A percentile compares a stretch with the other conserved stretches of the same genome.
phyloP scores from a whole-genome alignment of 768 basidiomycete genomes.

The Mycena leptocephala region DNA sequence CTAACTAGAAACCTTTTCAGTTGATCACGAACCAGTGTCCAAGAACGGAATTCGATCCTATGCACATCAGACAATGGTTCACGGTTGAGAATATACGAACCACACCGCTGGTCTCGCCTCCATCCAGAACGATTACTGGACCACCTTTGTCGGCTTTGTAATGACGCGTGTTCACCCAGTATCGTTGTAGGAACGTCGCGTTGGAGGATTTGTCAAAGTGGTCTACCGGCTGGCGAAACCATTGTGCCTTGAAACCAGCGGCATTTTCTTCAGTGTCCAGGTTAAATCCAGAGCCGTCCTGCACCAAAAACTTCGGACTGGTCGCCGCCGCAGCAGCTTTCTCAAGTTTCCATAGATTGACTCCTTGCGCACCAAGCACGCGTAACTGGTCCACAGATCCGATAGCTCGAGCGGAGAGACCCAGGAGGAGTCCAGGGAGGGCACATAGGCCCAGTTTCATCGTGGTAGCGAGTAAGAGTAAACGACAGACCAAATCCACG shows the following conservation, averaged over 20 bases:
- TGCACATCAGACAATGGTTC: constrained; percentile 20
- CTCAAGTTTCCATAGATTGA: constrained; percentile 77
- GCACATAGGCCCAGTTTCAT: constrained; percentile 30
- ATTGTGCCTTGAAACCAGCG: constrained; percentile 70
- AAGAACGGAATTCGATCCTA: constrained; percentile 72
- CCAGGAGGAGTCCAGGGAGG: constrained; percentile 13
- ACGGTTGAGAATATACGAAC: constrained; percentile 64
- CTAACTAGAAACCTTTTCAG: not conserved
- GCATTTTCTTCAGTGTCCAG: constrained; percentile 32
- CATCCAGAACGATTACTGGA: constrained; percentile 93
- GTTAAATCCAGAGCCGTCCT: constrained; percentile 35
- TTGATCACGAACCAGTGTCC: constrained; percentile 63
- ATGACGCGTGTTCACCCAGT: constrained; percentile 91
- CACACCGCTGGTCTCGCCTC: constrained; percentile 93
- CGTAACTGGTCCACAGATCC: constrained; percentile 36
- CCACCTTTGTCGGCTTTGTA: constrained; percentile 81
- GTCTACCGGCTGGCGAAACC: constrained; percentile 90
- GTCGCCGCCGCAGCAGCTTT: constrained; percentile 38
- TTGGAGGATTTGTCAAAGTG: constrained; percentile 74
- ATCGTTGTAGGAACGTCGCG: constrained; percentile 88
- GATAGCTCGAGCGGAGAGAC: constrained; percentile 3
- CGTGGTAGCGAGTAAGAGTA: not conserved
- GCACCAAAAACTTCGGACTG: constrained; percentile 39
- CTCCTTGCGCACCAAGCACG: constrained; percentile 68
- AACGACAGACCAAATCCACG: not conserved